Evolutionary conservation across 225 moss, liverwort and hornwort genomes (phyloP), one percentile per base, ranked within the genome.

Genomic region (Climacium dendroides): DNA sequence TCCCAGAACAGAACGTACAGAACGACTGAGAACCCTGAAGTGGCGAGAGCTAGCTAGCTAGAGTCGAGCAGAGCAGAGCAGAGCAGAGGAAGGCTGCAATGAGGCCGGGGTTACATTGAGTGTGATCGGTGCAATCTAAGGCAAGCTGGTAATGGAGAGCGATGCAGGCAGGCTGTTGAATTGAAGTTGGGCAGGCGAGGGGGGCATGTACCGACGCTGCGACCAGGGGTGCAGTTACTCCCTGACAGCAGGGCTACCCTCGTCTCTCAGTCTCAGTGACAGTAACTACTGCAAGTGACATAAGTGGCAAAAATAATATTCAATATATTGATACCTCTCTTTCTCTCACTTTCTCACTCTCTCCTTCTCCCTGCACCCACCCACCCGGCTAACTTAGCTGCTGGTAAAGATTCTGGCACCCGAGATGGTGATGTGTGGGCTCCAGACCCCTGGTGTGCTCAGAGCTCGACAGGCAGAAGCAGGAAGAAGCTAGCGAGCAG

Each of bases 71-170:
- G 28, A 59, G 75, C 6, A 5, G 35, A 76, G 41, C 17, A 1
- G 55, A 78, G 57, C 59, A 34, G 43, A 34, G 85, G 41, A 76
- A 83, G 73, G 69, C 91, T 89, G 87, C 77, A 62, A 85, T 77
- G 57, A 50, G 50, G 61, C 75, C 25, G 76, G 52, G 73, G 72
- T 39, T 30, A 60, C 73, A 74, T 85, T 57, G 87, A 87, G 81
- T 81, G 87, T 23, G 89, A 89, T 85, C 73, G 85, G 82, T 82
- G 91, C 71, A 91, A 91, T 89, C 87, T 82, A 86, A 85, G 63
- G 57, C 47, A 78, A 66, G 43, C 29, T 61, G 77, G 66, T 45
- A 71, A 78, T 89, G 87, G 89, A 62, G 81, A 85, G 87, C 58
- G 87, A 84, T 87, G 84, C 87, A 87, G 41, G 88, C 85, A 80